Percentiles rank a stretch among this genome's conserved stretches.
Conservation (phyloP, 2,329 filamentous ascomycete species). For the Aphanocladium album region DNA sequence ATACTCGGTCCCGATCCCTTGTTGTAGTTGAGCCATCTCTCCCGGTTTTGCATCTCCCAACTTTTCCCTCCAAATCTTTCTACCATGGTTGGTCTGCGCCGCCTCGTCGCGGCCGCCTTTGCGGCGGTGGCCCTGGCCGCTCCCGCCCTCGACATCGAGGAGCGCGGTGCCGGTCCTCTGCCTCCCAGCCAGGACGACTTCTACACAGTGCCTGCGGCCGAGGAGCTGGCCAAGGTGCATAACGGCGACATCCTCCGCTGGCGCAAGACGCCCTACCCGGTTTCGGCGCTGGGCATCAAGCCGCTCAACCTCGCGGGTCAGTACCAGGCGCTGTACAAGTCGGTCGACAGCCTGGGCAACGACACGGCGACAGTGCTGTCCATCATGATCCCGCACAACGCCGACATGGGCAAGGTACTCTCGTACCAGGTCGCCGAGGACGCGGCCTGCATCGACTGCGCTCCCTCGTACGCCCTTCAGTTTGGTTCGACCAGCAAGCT, state of each 20-base stretch:
- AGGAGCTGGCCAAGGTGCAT: neutral
- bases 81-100: neutral
- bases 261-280: slow-evolving; percentile 9
- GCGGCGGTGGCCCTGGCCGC: neutral
- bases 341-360: slow-evolving; percentile 30
- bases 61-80: neutral
- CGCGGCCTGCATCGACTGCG: slow-evolving; percentile 31
- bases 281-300: slow-evolving; percentile 17
- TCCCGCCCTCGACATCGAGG: neutral
- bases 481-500: slow-evolving; percentile 19
- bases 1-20: too few species aligned
- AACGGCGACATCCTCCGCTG: slow-evolving; percentile 14
- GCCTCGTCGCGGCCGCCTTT: neutral
- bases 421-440: slow-evolving; percentile 40
- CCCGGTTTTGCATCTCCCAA: neutral
- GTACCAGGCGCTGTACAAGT: slow-evolving; percentile 35
- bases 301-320: slow-evolving; percentile 16
- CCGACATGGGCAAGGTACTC: slow-evolving; percentile 25
- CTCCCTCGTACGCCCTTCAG: slow-evolving; percentile 22
- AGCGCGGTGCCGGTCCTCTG: neutral
- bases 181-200: slow-evolving; percentile 16
- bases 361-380: slow-evolving; percentile 33
- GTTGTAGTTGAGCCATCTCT: too few species aligned
- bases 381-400: slow-evolving; percentile 30
- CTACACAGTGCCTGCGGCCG: slow-evolving; percentile 15